A percentile compares a stretch with the other conserved stretches of the same genome.
Conservation (phyloP, 2,329 filamentous ascomycete species). For the Nemania abortiva region DNA sequence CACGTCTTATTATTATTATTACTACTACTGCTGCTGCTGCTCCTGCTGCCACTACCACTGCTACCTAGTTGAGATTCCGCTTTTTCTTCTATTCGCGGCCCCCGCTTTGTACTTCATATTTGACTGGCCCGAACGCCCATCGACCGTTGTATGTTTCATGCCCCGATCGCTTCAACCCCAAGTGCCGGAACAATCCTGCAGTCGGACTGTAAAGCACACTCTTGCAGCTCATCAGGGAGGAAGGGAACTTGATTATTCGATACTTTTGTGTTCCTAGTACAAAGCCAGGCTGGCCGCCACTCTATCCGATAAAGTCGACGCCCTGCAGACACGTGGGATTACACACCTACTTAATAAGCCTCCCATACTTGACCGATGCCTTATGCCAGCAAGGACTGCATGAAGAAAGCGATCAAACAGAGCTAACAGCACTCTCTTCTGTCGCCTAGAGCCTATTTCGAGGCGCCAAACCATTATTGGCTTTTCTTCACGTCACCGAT, state of each 20-base stretch:
- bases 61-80: constrained; percentile 21
- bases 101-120: constrained; percentile 42
- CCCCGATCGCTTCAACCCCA: constrained; percentile 28
- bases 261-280: neutral
- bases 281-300: constrained; percentile 6
- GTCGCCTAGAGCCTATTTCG: neutral
- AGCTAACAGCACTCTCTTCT: neutral
- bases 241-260: neutral
- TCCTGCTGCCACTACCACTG: neutral
- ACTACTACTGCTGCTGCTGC: neutral
- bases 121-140: constrained; percentile 37
- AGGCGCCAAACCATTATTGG: constrained; percentile 3
- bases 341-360: constrained; percentile 13
- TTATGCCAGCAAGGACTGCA: constrained; percentile 12
- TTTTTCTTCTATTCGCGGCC: constrained; percentile 25
- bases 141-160: constrained; percentile 34
- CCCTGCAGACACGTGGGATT: constrained; percentile 8
- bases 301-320: neutral
- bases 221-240: constrained; percentile 17
- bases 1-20: constrained; percentile 31
- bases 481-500: neutral
- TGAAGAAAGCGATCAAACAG: constrained; percentile 5
- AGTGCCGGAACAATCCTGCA: constrained; percentile 34
- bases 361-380: constrained; percentile 2
- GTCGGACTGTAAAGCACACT: constrained; percentile 29